Base-by-base conservation (phyloP, 352 stramenopile species). In the Hyaloperonospora brassicae region DNA sequence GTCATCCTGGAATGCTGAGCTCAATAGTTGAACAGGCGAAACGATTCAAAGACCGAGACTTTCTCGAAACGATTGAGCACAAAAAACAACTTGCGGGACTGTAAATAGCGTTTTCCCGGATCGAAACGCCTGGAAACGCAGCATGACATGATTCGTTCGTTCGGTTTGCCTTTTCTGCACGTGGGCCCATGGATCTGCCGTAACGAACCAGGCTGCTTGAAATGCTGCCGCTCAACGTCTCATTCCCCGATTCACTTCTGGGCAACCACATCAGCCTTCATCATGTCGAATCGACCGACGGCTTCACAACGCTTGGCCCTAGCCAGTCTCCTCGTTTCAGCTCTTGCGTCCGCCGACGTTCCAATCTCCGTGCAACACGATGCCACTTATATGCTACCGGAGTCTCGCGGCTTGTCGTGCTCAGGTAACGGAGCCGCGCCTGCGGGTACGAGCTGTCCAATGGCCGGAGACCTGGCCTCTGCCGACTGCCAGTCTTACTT, bases 371-470 rank as follows among this genome's bases (percentile, higher is more conserved):
- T 69, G 39, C 42, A 59, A 42, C 25, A 62, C 10, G 61, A 69
- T 25, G 61, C 61, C 10, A 61, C 48, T 24, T 69, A 65, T 49
- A 47, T 47, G 36, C 10, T 69, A 3, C 34, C 61, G 11, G 56
- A 69, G 35, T 59, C 48, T 47, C 53, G 39, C n/a, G 61, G 56
- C 24, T 25, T 62, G 2, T 45, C 56, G 0, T 69, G 61, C 35
- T 61, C 52, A 34, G 61, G 61, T 45, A 13, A 39, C 1, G 61
- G 56, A 36, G 36, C 6, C 1, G 31, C 47, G n/a, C 61, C 61
- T 14, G 17, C 21, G 5, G 52, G 57, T 6, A 48, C 21, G 0
- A 14, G 47, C 1, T 69, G 61, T 17, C 61, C 61, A 0, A 52
- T 61, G 47, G 47, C 51, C 9, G 61, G 56, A 14, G 56, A 69